Base-by-base conservation (phyloP, 805 yeast genomes). In the Wilhelminamyces savonicus region DNA sequence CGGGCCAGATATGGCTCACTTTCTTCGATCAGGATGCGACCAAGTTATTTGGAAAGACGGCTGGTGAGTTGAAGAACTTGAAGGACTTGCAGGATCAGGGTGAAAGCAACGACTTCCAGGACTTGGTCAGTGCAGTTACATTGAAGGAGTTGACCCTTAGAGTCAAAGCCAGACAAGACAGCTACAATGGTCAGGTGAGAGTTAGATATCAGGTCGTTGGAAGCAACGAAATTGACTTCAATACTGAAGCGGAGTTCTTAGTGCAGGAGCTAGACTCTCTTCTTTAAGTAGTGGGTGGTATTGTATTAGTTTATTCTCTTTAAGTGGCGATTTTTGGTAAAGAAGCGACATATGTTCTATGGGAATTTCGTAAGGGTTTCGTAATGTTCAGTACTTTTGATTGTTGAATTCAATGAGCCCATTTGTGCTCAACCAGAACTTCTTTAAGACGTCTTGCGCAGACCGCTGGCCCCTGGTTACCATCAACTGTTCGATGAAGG, bases 1-100 rank as follows among this genome's bases (percentile, higher is more conserved):
- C 94, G 4, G 94, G 88, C 13, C 87, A 82, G 53, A 52, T 87
- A 36, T 87, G 96, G 94, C 61, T 84, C 19, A 81, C 94, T 1
- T 63, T 82, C 35, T 92, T 92, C 50, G 95, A 92, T 54, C 90
- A 82, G 12, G 82, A 80, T 39, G 97, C 94, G 2, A 66, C 65
- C 25, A 66, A 67, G 39, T 56, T 92, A 25, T 60, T 90, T 31
- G 84, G 79, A 1, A 66, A 74, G 17, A 60, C 67, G 30, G 78
- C 90, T 0, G 83, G 85, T 12, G 82, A 76, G 24, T 56, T 87
- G 36, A 59, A 64, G 27, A 57, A 56, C 34, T 40, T 74, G 40
- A 47, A 51, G 28, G 36, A 35, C 26, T 41, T 39, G 26, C 50
- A 51, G 13, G 41, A 43, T 13, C 32, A 32, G 22, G 57, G 63